Conservation (phyloP, 2,329 filamentous ascomycete species). For the Diatrype stigma region DNA sequence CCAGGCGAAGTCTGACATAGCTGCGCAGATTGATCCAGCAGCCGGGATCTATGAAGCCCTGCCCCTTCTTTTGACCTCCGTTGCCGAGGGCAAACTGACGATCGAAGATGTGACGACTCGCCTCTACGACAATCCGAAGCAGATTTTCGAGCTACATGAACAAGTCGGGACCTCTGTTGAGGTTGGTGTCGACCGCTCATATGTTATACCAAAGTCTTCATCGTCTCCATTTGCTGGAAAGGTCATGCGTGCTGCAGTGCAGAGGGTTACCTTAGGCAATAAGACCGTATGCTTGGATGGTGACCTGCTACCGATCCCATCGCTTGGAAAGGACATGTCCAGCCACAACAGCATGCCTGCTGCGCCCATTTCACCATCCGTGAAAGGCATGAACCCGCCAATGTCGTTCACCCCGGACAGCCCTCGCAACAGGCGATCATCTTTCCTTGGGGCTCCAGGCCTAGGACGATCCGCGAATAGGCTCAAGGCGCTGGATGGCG, state of each 20-base stretch:
- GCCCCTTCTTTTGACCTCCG: conserved; percentile 71
- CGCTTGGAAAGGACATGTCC: conserved; percentile 72
- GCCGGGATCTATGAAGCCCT: conserved; percentile 70
- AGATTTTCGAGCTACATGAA: conserved; percentile 79
- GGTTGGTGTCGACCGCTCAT: conserved; percentile 70
- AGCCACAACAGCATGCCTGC: conserved; percentile 50
- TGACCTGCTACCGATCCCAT: conserved; percentile 50
- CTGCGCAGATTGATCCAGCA: conserved; percentile 51
- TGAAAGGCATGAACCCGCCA: conserved; percentile 47
- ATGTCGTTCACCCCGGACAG: conserved; percentile 33
- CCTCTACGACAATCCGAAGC: conserved; percentile 73
- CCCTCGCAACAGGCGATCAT: conserved; percentile 29
- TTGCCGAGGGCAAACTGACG: conserved; percentile 67
- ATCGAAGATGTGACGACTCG: conserved; percentile 68
- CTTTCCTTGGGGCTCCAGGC: conserved; percentile 22
- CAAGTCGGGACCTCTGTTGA: conserved; percentile 70
- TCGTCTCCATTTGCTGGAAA: conserved; percentile 74
- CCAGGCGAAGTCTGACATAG: conserved; percentile 24
- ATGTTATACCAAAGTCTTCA: conserved; percentile 48
- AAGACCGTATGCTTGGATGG: conserved; percentile 74
- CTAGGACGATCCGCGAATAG: conserved; percentile 30
- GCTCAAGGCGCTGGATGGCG: conserved; percentile 31
- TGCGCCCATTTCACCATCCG: conserved; percentile 49
- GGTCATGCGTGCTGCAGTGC: conserved; percentile 64
- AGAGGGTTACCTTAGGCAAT: conserved; percentile 71